A percentile compares a stretch with the other conserved stretches of the same genome.
These are phyloP conservation scores for Silene uniflora DNA, from an alignment of 148 eudicot genomes.

Conservation along the genomic window DNA sequence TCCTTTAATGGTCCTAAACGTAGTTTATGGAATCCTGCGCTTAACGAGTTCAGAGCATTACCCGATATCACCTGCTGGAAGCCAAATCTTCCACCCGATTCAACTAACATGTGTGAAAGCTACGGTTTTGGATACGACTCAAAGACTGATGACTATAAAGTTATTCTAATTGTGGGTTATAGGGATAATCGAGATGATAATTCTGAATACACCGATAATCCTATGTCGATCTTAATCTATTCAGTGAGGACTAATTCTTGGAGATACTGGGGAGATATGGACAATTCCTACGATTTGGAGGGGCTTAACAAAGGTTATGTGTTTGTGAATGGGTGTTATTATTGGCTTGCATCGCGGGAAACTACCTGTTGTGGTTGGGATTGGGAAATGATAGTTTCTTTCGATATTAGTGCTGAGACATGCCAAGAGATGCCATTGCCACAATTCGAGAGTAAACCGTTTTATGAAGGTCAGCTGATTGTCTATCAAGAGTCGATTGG, in stretches of 20 bases:
- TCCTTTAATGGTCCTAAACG: neutral
- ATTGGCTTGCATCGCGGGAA: conserved; percentile 13
- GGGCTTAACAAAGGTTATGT: neutral
- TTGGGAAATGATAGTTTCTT: neutral
- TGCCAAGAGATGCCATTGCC: conserved; percentile 1
- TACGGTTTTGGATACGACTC: conserved; percentile 18
- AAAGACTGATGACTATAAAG: conserved; percentile 10
- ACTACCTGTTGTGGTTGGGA: too few species aligned
- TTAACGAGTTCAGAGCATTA: neutral
- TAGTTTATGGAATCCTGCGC: conserved; percentile 17
- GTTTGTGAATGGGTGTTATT: conserved; percentile 14
- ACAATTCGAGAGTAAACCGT: neutral
- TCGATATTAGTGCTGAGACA: conserved; percentile 4
- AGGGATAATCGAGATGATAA: neutral
- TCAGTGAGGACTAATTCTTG: conserved; percentile 19
- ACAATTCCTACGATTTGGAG: neutral
- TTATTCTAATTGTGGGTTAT: conserved; percentile 1
- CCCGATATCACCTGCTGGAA: neutral
- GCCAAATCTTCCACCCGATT: neutral
- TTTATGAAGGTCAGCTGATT: neutral
- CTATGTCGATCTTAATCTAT: conserved; percentile 11
- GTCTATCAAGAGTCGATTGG: too few species aligned
- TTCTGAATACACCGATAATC: neutral
- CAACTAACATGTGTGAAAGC: neutral
- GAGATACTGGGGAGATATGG: conserved; percentile 19